Evolutionary conservation across 139 green algal species (phyloP).

Genomic region (Picochlorum sp.): DNA sequence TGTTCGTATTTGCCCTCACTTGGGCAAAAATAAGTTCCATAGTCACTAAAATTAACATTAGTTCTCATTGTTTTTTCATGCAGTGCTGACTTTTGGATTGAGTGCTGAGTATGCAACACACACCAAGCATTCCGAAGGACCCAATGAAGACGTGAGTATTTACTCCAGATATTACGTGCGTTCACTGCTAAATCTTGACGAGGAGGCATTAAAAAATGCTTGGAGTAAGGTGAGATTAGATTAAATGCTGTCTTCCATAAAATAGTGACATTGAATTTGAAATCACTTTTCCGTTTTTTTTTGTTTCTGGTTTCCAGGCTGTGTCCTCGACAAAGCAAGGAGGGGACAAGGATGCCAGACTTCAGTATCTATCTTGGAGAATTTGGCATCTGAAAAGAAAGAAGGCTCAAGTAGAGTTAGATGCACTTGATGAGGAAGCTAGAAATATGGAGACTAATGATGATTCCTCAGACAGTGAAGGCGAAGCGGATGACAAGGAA

Average conservation of each 20-base stretch:
- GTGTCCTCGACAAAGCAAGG: slow-evolving; percentile 22
- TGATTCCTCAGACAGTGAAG: neutral
- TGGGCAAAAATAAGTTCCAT: neutral
- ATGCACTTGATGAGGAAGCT: slow-evolving; percentile 1
- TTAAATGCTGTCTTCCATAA: neutral
- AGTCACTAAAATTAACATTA: neutral
- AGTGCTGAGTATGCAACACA: slow-evolving; percentile 30
- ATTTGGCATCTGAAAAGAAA: slow-evolving; percentile 77
- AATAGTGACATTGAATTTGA: neutral
- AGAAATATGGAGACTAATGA: neutral
- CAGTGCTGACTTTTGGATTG: slow-evolving; percentile 41
- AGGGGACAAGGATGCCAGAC: slow-evolving; percentile 52
- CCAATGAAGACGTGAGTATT: slow-evolving; percentile 22
- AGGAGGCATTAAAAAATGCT: slow-evolving; percentile 52
- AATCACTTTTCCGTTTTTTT: neutral
- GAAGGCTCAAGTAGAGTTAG: slow-evolving; percentile 6
- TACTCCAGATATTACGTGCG: slow-evolving; percentile 63
- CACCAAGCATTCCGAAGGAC: slow-evolving; percentile 13
- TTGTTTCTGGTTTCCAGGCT: slow-evolving; percentile 25
- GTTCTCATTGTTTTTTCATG: neutral
- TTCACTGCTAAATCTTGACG: slow-evolving; percentile 60
- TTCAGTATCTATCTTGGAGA: slow-evolving; percentile 75
- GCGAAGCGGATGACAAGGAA: slow-evolving; percentile 7
- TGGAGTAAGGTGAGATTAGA: slow-evolving; percentile 51
- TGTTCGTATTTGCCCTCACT: neutral